Percentiles rank a stretch among this genome's conserved stretches.
These are phyloP conservation scores for Halteria grandinella DNA, from an alignment of 73 alveolate species.

Conservation along the genomic window DNA sequence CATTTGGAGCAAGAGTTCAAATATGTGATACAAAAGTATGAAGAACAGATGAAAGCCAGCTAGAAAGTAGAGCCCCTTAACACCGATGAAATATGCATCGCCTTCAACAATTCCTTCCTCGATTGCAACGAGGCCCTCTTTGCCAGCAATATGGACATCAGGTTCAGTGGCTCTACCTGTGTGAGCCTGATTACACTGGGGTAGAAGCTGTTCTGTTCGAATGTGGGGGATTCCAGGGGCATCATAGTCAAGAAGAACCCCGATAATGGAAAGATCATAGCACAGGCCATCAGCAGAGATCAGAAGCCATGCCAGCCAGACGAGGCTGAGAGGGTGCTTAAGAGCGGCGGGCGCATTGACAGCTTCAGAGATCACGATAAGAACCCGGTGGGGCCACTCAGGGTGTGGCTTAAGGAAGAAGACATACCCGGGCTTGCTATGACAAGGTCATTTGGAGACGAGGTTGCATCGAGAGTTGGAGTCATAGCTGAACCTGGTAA, in stretches of 20 bases:
- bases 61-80: slow-evolving; percentile 2
- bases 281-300: slow-evolving; percentile 75
- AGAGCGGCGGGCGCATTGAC: slow-evolving; percentile 74
- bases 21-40: slow-evolving; percentile 16
- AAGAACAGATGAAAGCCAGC: not conserved
- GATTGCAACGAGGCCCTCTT: slow-evolving; percentile 44
- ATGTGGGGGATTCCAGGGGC: slow-evolving; percentile 81
- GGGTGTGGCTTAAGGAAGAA: slow-evolving; percentile 63
- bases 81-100: slow-evolving; percentile 2
- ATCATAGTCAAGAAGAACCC: slow-evolving; percentile 4
- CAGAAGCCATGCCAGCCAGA: slow-evolving; percentile 89
- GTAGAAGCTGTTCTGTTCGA: slow-evolving; percentile 74
- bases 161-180: slow-evolving; percentile 57
- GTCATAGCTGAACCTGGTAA: slow-evolving; percentile 62
- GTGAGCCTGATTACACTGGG: slow-evolving; percentile 27
- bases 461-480: slow-evolving; percentile 53
- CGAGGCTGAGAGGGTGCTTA: slow-evolving; percentile 78
- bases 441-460: slow-evolving; percentile 64
- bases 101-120: slow-evolving; percentile 45
- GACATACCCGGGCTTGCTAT: slow-evolving; percentile 70
- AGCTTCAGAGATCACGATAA: slow-evolving; percentile 67
- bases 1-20: slow-evolving; percentile 26
- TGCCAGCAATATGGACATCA: slow-evolving; percentile 32
- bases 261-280: not conserved
- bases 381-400: slow-evolving; percentile 39